Base-by-base conservation (phyloP, 2,329 filamentous ascomycete genomes). In the Trichoderma atrobrunneum region DNA sequence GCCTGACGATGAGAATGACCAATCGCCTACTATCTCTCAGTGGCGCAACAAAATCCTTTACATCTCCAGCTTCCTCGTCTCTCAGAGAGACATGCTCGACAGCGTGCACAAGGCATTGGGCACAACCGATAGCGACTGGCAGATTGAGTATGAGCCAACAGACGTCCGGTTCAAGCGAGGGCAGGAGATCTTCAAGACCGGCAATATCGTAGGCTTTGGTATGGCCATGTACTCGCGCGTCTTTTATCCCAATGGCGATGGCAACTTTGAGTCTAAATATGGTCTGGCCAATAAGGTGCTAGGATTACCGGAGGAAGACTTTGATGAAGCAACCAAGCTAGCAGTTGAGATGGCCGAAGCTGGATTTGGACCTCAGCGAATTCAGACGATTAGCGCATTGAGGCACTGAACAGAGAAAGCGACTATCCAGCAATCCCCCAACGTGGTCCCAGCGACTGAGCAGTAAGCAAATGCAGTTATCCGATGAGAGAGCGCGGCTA, bases 61-160 rank as follows among this genome's bases (percentile, higher is more conserved):
- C 75, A 75, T 90, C 12, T 84, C 82, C 8, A 90, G 87, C 73
- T 92, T 91, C 80, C 78, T 81, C 12, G 75, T 90, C 73, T 88
- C 80, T 72, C 91, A 93, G 78, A 84, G 84, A 12, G 90, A 93
- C 11, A 92, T 93, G 82, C 84, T 93, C 69, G 85, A 87, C 51
- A 86, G 85, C n/a, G 79, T 90, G 14, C 84, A 90, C 76, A 85
- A 87, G 0, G 89, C 90, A 5, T 87, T 87, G 0, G 85, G 85
- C 0, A 88, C 86, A 0, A 86, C 81, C 1, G 87, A 90, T 51
- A 80, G 79, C 0, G 90, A 92, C 76, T 93, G 91, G 91, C 84
- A 77, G 2, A 84, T 93, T 70, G 82, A 77, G 1, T 79, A 84
- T 8, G 85, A 90, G 79, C 75, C 78, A 0, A 79, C 82, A 1